Conservation (phyloP, 495 filamentous ascomycete species). For the Glutinoglossum americanum region DNA sequence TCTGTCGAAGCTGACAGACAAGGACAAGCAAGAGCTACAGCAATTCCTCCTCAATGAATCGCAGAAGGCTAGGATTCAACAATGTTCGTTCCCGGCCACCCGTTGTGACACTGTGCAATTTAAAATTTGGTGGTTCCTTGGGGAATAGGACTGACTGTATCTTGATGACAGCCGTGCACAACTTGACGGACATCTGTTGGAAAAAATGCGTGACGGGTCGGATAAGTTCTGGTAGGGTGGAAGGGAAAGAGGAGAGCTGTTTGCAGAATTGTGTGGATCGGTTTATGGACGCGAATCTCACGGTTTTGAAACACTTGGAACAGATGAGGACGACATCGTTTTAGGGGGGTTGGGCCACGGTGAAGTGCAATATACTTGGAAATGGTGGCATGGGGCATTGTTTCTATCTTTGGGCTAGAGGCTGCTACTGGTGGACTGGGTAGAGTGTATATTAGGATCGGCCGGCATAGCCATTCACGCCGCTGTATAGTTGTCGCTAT, state of each 20-base stretch:
- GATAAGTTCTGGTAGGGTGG: slow-evolving; percentile 43
- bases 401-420: background rate
- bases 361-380: background rate
- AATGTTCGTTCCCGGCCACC: slow-evolving; percentile 43
- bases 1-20: slow-evolving; percentile 50
- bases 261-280: slow-evolving; percentile 80
- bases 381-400: background rate
- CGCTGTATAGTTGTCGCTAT: no score
- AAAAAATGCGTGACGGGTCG: slow-evolving; percentile 63
- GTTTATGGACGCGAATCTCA: slow-evolving; percentile 70
- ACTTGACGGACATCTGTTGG: slow-evolving; percentile 75
- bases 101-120: no score
- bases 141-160: no score
- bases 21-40: slow-evolving; percentile 71
- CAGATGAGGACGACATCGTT: slow-evolving; percentile 23
- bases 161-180: slow-evolving; percentile 44
- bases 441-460: background rate
- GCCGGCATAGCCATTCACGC: no score
- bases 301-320: slow-evolving; percentile 63
- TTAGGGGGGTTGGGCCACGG: background rate
- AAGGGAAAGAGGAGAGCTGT: slow-evolving; percentile 56
- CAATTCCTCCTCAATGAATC: slow-evolving; percentile 58
- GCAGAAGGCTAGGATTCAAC: slow-evolving; percentile 61
- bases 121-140: no score
- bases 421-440: background rate